A percentile compares a stretch with the other conserved stretches of the same genome.
Conservation (phyloP, 768 basidiomycete genomes). For the Lactarius quietus region DNA sequence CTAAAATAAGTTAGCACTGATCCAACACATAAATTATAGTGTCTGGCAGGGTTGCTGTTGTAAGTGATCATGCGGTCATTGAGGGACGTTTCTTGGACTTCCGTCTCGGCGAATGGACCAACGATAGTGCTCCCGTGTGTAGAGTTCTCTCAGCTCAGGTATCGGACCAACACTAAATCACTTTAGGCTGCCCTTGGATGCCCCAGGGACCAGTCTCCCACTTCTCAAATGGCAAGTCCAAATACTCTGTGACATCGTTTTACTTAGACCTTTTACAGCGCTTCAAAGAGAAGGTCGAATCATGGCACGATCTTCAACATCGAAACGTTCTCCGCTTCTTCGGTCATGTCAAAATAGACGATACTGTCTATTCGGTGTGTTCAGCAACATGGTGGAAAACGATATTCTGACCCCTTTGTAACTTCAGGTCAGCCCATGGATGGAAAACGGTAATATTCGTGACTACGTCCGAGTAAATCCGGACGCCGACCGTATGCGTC, state of each 20-base stretch:
- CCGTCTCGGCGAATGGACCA: conserved; percentile 42
- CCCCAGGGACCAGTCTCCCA: conserved; percentile 9
- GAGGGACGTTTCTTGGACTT: conserved; percentile 42
- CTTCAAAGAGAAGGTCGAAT: conserved; percentile 42
- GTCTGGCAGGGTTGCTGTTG: conserved; percentile 34
- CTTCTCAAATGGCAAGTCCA: conserved; percentile 12
- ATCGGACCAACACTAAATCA: background rate
- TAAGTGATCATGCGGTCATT: conserved; percentile 33
- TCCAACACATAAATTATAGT: conserved; percentile 1
- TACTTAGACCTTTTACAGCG: conserved; percentile 31
- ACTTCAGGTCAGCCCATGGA: conserved; percentile 44
- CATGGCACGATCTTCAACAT: conserved; percentile 43
- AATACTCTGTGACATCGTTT: background rate
- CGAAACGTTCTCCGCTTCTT: conserved; percentile 38
- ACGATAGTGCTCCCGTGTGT: conserved; percentile 38
- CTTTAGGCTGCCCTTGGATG: conserved; percentile 16
- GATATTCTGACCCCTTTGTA: background rate
- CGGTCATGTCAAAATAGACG: conserved; percentile 37
- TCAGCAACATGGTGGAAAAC: too few species aligned
- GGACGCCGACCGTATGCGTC: conserved; percentile 35
- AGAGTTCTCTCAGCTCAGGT: background rate
- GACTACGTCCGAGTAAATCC: conserved; percentile 35
- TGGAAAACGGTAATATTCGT: conserved; percentile 41
- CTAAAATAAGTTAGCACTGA: background rate
- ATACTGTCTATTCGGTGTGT: conserved; percentile 22